phyloP scores from a whole-genome alignment of 495 filamentous ascomycete species.

The Penicillium riverlandense region DNA sequence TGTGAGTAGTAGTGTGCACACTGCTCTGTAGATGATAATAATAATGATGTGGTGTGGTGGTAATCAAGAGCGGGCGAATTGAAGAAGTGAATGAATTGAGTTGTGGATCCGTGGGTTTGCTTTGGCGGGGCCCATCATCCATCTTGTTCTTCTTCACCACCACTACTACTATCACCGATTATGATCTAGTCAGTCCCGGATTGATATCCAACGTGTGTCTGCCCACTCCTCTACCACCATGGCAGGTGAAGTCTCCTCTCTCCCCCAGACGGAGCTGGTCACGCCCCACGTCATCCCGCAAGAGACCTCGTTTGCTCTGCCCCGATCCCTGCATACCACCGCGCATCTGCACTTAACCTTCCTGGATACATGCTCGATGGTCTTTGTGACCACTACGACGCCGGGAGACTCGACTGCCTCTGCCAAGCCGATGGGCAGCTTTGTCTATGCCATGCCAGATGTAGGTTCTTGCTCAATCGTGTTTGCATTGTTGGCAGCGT shows the following conservation, averaged over 20 bases:
- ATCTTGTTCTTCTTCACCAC: no score
- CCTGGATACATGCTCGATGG: constrained; percentile 54
- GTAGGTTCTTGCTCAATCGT: constrained; percentile 38
- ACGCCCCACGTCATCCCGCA: constrained; percentile 36
- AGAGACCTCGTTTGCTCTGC: constrained; percentile 72
- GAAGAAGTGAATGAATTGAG: no score
- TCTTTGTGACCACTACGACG: constrained; percentile 71
- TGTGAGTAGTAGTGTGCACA: no score
- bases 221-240: constrained; percentile 3
- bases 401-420: constrained; percentile 45
- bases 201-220: no score
- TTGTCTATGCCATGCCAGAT: constrained; percentile 89
- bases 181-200: no score
- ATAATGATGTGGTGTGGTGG: background rate
- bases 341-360: constrained; percentile 73
- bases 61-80: no score
- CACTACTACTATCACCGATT: no score
- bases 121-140: no score
- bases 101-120: no score
- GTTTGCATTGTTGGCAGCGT: background rate
- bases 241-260: background rate
- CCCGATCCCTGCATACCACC: constrained; percentile 65
- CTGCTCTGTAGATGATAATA: no score
- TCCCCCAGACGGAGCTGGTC: constrained; percentile 12
- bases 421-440: constrained; percentile 50